Conservation (phyloP, 2,329 filamentous ascomycete species). For the Penicillium concentricum region DNA sequence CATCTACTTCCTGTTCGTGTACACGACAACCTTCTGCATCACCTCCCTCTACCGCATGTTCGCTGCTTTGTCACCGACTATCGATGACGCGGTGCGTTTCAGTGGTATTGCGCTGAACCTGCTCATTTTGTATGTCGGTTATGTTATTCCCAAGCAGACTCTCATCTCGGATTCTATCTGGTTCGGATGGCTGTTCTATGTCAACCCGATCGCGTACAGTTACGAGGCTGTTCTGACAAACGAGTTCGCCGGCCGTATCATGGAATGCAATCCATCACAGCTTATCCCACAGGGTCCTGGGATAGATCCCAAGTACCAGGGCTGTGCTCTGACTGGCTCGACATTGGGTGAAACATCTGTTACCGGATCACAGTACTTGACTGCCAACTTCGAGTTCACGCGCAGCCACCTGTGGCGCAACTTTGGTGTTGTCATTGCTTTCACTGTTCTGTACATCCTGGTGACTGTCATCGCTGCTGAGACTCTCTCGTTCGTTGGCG, state of each 20-base stretch:
- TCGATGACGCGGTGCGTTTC: conserved; percentile 66
- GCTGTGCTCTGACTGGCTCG: conserved; percentile 63
- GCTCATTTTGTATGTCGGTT: conserved; percentile 63
- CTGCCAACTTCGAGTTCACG: conserved; percentile 56
- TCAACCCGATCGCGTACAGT: conserved; percentile 58
- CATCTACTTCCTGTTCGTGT: conserved; percentile 65
- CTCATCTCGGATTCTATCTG: conserved; percentile 61
- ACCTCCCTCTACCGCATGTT: conserved; percentile 67
- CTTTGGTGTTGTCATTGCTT: conserved; percentile 75
- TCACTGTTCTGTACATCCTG: conserved; percentile 69
- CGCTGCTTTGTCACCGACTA: conserved; percentile 61
- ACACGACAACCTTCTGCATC: conserved; percentile 61
- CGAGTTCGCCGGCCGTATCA: conserved; percentile 58
- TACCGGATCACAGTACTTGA: conserved; percentile 55
- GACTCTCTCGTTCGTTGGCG: conserved; percentile 59
- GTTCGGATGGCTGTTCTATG: conserved; percentile 63
- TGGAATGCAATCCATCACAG: conserved; percentile 60
- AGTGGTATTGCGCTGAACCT: conserved; percentile 61
- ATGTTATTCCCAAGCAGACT: conserved; percentile 65
- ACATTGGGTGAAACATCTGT: conserved; percentile 52
- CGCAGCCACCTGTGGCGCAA: conserved; percentile 66
- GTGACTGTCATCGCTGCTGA: conserved; percentile 72
- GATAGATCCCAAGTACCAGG: conserved; percentile 57
- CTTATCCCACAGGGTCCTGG: conserved; percentile 61
- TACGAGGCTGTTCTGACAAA: conserved; percentile 69